Conservation (phyloP, 2,329 filamentous ascomycete genomes). For the Kalmusia sp. region DNA sequence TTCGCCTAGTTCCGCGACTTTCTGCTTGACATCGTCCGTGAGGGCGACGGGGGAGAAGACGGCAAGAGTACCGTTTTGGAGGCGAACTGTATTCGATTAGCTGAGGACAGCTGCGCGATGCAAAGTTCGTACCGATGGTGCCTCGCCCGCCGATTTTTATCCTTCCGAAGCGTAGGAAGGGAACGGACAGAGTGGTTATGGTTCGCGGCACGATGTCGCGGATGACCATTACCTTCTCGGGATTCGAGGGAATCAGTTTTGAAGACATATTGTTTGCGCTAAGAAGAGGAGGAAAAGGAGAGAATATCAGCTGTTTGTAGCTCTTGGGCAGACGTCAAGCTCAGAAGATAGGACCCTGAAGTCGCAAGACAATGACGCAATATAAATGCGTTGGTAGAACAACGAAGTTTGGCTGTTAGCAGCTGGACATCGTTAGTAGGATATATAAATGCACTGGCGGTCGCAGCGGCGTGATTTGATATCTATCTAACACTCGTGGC, state of each 20-base stretch:
- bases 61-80: constrained; percentile 78
- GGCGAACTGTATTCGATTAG: constrained; percentile 65
- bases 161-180: constrained; percentile 81
- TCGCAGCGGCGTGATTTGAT: not conserved
- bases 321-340: constrained; percentile 30
- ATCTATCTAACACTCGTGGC: not conserved
- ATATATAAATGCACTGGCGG: not conserved
- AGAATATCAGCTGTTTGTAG: not conserved
- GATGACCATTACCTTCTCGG: constrained; percentile 87
- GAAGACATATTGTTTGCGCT: constrained; percentile 38
- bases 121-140: constrained; percentile 71
- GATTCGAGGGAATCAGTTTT: constrained; percentile 63
- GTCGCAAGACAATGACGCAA: constrained; percentile 15
- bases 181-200: constrained; percentile 79
- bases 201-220: constrained; percentile 77
- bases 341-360: not conserved
- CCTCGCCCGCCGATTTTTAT: constrained; percentile 86
- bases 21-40: constrained; percentile 75
- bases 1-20: constrained; percentile 64
- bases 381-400: not conserved
- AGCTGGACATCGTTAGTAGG: not conserved
- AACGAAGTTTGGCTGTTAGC: not conserved
- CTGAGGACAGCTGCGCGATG: not conserved
- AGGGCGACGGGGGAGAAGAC: constrained; percentile 92
- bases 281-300: not conserved